Conservation (phyloP, 306 rosid genomes). For the Betula pendula region DNA sequence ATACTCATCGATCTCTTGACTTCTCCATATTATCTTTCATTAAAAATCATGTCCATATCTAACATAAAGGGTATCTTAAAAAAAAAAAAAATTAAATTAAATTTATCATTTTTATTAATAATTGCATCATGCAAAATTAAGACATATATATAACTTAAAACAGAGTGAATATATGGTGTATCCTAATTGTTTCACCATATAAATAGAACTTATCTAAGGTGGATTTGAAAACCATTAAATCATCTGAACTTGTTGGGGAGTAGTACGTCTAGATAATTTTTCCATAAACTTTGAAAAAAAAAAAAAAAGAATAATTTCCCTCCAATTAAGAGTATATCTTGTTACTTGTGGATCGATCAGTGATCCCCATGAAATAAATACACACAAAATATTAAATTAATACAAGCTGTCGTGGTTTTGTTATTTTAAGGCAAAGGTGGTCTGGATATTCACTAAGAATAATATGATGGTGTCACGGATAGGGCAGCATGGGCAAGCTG, state of each 20-base stretch:
- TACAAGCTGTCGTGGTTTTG: constrained; percentile 43
- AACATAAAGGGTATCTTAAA: no score
- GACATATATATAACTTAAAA: no score
- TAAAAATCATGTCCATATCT: background rate
- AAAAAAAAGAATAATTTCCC: no score
- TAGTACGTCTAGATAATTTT: no score
- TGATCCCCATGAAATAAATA: constrained; percentile 27
- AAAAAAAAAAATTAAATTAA: no score
- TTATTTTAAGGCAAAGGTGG: constrained; percentile 36
- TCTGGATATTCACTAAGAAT: constrained; percentile 42
- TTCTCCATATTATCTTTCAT: no score
- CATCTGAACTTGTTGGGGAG: background rate
- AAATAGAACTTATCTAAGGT: background rate
- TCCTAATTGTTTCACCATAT: background rate
- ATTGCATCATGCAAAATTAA: no score
- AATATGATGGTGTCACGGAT: constrained; percentile 35
- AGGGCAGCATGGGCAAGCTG: constrained; percentile 36
- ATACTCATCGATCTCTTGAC: no score
- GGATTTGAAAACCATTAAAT: background rate
- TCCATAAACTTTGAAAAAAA: no score
- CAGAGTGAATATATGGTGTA: background rate
- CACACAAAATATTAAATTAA: constrained; percentile 30
- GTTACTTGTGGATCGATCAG: background rate
- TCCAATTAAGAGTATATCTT: constrained; percentile 25
- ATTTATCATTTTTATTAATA: no score